Conservation (phyloP, 2,329 filamentous ascomycete genomes). For the Aspergillus phoenicis region DNA sequence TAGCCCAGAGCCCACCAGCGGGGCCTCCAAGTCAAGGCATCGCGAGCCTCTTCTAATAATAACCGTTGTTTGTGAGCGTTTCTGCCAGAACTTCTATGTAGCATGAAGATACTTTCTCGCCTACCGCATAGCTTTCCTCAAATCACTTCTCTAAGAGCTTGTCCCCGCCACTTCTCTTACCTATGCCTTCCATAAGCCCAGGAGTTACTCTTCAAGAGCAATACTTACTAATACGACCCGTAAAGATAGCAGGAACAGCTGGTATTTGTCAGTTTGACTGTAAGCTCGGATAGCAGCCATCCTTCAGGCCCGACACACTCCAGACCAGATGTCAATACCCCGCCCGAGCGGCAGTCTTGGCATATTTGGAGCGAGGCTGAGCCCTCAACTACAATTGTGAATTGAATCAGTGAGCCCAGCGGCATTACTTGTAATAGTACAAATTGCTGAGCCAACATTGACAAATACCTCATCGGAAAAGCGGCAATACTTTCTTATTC, state of each 20-base stretch:
- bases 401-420: background rate
- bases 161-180: no score
- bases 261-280: background rate
- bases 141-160: no score
- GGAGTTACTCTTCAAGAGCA: no score
- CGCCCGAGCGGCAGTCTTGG: background rate
- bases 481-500: background rate
- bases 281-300: background rate
- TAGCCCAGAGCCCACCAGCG: no score
- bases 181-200: no score
- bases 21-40: no score
- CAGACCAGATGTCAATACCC: background rate
- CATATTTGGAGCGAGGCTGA: background rate
- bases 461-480: background rate
- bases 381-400: background rate
- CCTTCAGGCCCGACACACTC: background rate
- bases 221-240: background rate
- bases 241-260: background rate
- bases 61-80: accelerated
- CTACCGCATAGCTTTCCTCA: no score
- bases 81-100: no score
- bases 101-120: no score
- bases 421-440: background rate
- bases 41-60: no score
- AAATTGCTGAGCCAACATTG: background rate